Base-by-base conservation (phyloP, 116 monocot species). In the Thalassia testudinum region DNA sequence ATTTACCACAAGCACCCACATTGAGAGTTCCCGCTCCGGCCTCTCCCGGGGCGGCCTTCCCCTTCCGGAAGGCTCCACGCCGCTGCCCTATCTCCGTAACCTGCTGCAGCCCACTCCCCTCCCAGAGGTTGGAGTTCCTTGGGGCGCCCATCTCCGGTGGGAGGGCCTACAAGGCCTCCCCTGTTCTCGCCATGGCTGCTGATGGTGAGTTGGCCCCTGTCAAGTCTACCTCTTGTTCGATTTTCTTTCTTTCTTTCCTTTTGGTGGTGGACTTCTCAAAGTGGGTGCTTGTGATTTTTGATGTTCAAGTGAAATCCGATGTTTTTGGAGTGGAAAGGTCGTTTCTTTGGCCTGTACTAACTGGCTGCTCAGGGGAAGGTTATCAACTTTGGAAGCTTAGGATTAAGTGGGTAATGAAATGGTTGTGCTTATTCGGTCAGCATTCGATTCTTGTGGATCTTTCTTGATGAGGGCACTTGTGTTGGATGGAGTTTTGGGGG, bases 41-140 rank as follows among this genome's bases (percentile, higher is more conserved):
- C n/a, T 23, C 49, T 20, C 27, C 45, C 1, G 61, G 14, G 11
- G 30, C 21, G 47, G 24, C 50, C 67, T 47, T 66, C 58, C 42
- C 67, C n/a, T 37, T 18, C 43, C 8, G 50, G 7, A 49, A 13
- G 44, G 6, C 14, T 48, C 24, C 15, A 7, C 47, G 1, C 53
- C 58, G 48, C 2, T 56, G 54, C 23, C 47, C 48, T 3, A 26
- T 37, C 1, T 37, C 50, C 50, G 49, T 40, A 8, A 4, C 28
- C 5, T 19, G 50, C 17, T 52, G 66, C 17, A 44, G 53, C 29
- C n/a, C n/a, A n/a, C n/a, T n/a, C n/a, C n/a, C n/a, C n/a, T n/a
- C n/a, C n/a, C n/a, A n/a, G n/a, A n/a, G 28, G 44, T 60, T 53
- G 15, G 60, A 67, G 43, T 67, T 67, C 67, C 47, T 67, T 34